phyloP scores from a whole-genome alignment of 495 filamentous ascomycete genomes.

The Corynascus novoguineensis region DNA sequence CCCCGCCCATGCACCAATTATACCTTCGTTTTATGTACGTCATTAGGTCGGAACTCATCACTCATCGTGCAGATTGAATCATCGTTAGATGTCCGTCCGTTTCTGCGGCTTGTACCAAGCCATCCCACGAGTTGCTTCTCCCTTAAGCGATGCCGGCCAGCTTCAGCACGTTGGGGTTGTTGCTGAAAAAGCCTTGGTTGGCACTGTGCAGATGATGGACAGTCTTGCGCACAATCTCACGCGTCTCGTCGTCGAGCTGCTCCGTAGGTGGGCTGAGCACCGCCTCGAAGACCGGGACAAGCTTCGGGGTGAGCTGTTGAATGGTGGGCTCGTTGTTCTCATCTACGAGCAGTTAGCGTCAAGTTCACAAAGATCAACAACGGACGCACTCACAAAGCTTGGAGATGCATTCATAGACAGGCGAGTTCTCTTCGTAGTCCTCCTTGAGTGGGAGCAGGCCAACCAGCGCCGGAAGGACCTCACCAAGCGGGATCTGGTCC shows the following conservation, averaged over 20 bases:
- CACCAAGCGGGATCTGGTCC: conserved; percentile 67
- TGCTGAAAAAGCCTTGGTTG: conserved; percentile 30
- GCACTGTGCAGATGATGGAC: conserved; percentile 26
- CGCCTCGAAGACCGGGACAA: conserved; percentile 74
- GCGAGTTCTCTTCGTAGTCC: conserved; percentile 94
- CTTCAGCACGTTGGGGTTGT: conserved; percentile 28
- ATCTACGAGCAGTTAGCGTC: conserved; percentile 45
- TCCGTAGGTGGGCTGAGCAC: conserved; percentile 75
- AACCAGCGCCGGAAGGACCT: conserved; percentile 77
- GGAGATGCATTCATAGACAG: conserved; percentile 81
- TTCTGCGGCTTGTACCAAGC: conserved; percentile 10
- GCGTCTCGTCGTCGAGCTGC: conserved; percentile 78
- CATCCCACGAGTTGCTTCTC: not conserved
- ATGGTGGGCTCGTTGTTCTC: conserved; percentile 66
- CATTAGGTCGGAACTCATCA: conserved; percentile 25
- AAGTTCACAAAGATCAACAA: not conserved
- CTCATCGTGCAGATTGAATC: conserved; percentile 22
- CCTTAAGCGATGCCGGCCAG: conserved; percentile 28
- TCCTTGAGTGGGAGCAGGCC: conserved; percentile 81
- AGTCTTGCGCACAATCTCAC: conserved; percentile 35
- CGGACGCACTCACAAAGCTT: conserved; percentile 67
- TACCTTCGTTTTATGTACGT: conserved; percentile 3
- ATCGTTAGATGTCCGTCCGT: conserved; percentile 14
- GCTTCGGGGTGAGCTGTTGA: conserved; percentile 65
- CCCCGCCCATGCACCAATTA: conserved; percentile 3